These are phyloP conservation scores for Henckelia pumila DNA, from an alignment of 257 asterid species.

Conservation along the genomic window DNA sequence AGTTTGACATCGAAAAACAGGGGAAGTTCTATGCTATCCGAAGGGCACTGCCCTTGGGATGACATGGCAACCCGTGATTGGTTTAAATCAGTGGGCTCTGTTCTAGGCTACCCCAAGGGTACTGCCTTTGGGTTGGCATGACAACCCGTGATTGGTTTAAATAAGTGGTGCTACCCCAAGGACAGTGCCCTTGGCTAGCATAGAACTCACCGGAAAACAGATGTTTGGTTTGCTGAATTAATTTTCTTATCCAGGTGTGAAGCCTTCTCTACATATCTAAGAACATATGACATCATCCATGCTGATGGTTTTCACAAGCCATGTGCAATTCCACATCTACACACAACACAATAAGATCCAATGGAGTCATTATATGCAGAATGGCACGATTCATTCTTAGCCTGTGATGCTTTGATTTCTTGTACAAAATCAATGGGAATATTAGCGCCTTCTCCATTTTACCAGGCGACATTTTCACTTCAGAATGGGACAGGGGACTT, in stretches of 20 bases:
- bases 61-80: too few relatives aligned
- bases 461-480: background rate
- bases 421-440: background rate
- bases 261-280: slow-evolving; percentile 70
- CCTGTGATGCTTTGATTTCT: slow-evolving; percentile 25
- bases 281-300: slow-evolving; percentile 72
- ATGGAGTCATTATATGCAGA: background rate
- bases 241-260: slow-evolving; percentile 53
- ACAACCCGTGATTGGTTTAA: too few relatives aligned
- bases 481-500: background rate
- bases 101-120: too few relatives aligned
- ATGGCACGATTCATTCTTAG: background rate
- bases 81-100: too few relatives aligned
- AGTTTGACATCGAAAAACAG: background rate
- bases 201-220: too few relatives aligned
- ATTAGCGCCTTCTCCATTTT: background rate
- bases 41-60: too few relatives aligned
- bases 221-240: background rate
- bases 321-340: slow-evolving; percentile 47
- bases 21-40: too few relatives aligned
- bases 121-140: too few relatives aligned
- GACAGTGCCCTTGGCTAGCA: too few relatives aligned
- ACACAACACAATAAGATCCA: slow-evolving; percentile 26
- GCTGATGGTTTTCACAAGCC: slow-evolving; percentile 32
- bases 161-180: too few relatives aligned